Percentiles rank a stretch among this genome's conserved stretches.
Evolutionary conservation across 2,329 filamentous ascomycete species (phyloP).

Genomic region (Claviceps digitariae): DNA sequence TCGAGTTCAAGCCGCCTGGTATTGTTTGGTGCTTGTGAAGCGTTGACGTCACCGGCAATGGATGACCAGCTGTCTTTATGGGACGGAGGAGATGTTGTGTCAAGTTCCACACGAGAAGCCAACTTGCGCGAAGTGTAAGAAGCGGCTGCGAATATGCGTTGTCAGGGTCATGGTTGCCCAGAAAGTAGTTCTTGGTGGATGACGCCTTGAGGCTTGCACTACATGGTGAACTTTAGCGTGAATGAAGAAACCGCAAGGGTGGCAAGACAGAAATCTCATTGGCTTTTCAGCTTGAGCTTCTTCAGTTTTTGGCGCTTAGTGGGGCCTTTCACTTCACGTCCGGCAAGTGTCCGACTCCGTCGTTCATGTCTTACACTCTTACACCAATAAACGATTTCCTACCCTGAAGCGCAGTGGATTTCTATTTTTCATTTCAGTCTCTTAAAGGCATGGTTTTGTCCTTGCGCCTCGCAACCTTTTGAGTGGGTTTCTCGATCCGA

Average conservation of each 20-base stretch:
- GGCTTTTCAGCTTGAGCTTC: background rate
- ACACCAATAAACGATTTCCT: background rate
- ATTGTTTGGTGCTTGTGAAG: background rate
- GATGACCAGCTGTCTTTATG: background rate
- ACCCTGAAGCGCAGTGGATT: background rate
- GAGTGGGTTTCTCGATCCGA: too few relatives aligned
- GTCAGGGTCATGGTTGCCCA: background rate
- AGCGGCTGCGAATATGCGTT: background rate
- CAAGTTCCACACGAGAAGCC: background rate
- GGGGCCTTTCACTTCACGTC: background rate
- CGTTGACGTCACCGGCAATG: background rate
- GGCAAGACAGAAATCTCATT: slow-evolving; percentile 1
- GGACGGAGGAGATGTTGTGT: background rate
- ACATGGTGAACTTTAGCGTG: background rate
- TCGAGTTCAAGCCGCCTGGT: background rate
- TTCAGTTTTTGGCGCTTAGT: background rate
- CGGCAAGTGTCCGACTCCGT: too few relatives aligned
- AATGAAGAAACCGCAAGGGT: background rate
- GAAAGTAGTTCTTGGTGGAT: background rate
- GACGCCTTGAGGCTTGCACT: background rate
- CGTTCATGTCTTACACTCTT: too few relatives aligned
- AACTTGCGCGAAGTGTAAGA: background rate
- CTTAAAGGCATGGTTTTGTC: too few relatives aligned
- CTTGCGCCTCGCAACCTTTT: too few relatives aligned
- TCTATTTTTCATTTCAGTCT: too few relatives aligned